Evolutionary conservation across 495 filamentous ascomycete genomes (phyloP), one percentile per base, ranked within the genome.

Genomic region (Amphirosellinia nigrospora): DNA sequence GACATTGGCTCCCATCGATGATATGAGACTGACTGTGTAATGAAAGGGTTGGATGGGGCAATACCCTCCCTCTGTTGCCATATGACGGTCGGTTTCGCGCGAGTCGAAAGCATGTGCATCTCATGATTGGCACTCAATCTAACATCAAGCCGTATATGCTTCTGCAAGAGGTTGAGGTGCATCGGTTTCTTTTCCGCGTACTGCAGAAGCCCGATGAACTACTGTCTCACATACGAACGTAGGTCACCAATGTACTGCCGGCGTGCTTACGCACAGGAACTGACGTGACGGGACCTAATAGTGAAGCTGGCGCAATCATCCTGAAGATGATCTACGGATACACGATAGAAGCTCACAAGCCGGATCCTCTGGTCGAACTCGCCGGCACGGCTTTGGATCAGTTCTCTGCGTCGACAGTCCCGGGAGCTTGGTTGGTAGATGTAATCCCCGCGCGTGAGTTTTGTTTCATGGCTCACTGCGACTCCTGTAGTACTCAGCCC

Each of bases 291-390:
- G 0, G 64, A 75, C 1, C 68, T 68, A 7, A 78, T 82, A 68
- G 75, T 82, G 78, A 61, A 61, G 74, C 81, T 9, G 83, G 78
- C 15, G 79, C 75, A 0, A 67, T 85, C 13, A 83, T 86, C 15
- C 68, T 87, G 0, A 82, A 83, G 30, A 75, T 83, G n/a, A 72
- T 74, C 5, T 87, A 87, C 61, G 83, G 82, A 9, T 86, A 87
- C 62, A 83, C 72, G 0, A 74, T 81, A 28, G 81, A 85, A 32
- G 72, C 77, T 0, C 70, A 78, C 39, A 67, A 70, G 16, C 26
- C n/a, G 0, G 85, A 87, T 58, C 79, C 79, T 15, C 68, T 87
- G 0, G 79, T 87, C 1, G 68, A 83, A 16, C 48, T 85, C 4
- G 78, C 75, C 0, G 76, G 74, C 21, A 38, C 72, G 11, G 74